Conservation (phyloP, 2,329 filamentous ascomycete genomes). For the Talaromyces amestolkiae region DNA sequence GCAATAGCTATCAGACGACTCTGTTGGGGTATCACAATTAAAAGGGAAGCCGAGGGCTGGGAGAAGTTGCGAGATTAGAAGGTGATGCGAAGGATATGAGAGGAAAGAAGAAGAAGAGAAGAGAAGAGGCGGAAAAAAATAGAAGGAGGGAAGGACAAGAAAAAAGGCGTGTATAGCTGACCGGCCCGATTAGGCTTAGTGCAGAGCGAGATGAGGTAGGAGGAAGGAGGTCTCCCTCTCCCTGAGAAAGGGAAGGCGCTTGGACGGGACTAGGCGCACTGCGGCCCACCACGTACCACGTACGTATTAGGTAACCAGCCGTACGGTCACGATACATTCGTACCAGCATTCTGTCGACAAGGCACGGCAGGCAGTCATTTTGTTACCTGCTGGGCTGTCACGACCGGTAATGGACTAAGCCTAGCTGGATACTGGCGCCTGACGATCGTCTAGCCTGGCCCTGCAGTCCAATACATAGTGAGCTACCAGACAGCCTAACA, state of each 20-base stretch:
- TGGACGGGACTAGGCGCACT: neutral
- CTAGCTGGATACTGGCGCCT: neutral
- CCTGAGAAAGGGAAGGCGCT: constrained; percentile 4
- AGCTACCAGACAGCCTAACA: neutral
- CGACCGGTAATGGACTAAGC: neutral
- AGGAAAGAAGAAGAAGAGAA: constrained; percentile 24
- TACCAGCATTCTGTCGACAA: neutral
- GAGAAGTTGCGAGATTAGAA: constrained; percentile 22
- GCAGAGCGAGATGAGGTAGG: constrained; percentile 2
- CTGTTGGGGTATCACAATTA: constrained; percentile 36
- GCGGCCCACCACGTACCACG: neutral
- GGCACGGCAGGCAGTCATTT: neutral
- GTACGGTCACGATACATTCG: neutral
- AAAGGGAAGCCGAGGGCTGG: constrained; percentile 26
- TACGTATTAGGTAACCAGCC: neutral
- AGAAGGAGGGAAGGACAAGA: constrained; percentile 28
- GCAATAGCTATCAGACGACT: constrained; percentile 36
- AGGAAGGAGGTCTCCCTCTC: neutral
- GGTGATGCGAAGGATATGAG: neutral
- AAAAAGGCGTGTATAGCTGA: constrained; percentile 21
- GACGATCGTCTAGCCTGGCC: constrained; percentile 12
- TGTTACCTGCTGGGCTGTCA: neutral
- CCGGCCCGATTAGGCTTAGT: constrained; percentile 4
- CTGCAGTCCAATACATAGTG: neutral
- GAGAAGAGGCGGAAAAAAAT: constrained; percentile 27